phyloP scores from a whole-genome alignment of 176 grass and related monocot genomes.

The Oryza nivara region DNA sequence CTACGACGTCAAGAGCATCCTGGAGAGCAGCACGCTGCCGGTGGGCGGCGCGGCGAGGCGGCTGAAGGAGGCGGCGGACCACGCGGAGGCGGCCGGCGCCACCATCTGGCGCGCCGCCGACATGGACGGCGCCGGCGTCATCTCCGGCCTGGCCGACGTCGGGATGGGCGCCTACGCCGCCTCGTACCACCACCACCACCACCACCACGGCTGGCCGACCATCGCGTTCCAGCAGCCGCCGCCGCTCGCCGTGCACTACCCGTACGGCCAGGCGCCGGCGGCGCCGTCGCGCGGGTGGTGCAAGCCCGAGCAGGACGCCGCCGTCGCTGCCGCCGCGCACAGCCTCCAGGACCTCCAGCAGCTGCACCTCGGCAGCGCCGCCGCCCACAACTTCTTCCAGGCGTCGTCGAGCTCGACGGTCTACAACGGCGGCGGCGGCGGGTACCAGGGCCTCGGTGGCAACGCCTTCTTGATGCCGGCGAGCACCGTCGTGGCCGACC shows the following conservation, averaged over 20 bases:
- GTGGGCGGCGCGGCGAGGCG: constrained; percentile 49
- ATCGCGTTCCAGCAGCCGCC: constrained; percentile 65
- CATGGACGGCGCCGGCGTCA: constrained; percentile 39
- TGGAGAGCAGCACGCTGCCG: constrained; percentile 57
- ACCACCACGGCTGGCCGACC: constrained; percentile 59
- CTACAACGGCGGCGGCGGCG: constrained; percentile 29
- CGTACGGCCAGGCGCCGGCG: constrained; percentile 41
- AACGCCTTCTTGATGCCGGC: constrained; percentile 41
- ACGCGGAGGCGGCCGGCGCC: constrained; percentile 38
- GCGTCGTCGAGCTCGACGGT: constrained; percentile 51
- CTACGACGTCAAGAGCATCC: constrained; percentile 76
- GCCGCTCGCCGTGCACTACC: constrained; percentile 60
- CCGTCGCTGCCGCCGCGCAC: constrained; percentile 31
- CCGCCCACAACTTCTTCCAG: constrained; percentile 61
- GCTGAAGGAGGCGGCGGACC: constrained; percentile 54
- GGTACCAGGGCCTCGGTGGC: constrained; percentile 44
- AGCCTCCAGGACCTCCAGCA: constrained; percentile 57
- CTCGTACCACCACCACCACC: constrained; percentile 24
- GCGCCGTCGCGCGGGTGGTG: constrained; percentile 55
- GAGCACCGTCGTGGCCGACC: constrained; percentile 40
- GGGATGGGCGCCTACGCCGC: constrained; percentile 50
- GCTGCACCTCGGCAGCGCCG: constrained; percentile 49
- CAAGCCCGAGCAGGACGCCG: constrained; percentile 59
- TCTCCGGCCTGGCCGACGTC: constrained; percentile 47
- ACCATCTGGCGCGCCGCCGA: constrained; percentile 46